Evolutionary conservation across 23 red algal genomes (phyloP).

Genomic region (Gracilaria domingensis): DNA sequence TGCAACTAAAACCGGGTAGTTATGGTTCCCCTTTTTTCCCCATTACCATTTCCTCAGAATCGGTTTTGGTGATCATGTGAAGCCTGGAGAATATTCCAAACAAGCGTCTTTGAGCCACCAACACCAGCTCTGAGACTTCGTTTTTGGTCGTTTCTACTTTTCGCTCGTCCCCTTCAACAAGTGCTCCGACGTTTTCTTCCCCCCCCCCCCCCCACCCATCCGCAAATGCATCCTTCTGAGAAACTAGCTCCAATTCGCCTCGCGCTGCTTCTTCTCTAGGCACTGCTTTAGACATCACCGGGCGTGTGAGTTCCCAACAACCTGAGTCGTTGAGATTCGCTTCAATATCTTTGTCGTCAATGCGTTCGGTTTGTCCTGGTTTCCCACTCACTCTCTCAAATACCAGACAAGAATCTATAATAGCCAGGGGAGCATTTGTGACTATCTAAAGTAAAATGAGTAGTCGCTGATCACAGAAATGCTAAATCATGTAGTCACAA

Average conservation of each 20-base stretch:
- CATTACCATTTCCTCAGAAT: slow-evolving; percentile 29
- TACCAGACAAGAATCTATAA: slow-evolving; percentile 60
- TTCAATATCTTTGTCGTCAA: slow-evolving; percentile 35
- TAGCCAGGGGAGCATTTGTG: no score
- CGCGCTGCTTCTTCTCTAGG: slow-evolving; percentile 65
- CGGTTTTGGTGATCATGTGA: neutral
- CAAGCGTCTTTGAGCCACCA: slow-evolving; percentile 39
- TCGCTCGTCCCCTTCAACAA: slow-evolving; percentile 56
- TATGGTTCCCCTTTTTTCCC: slow-evolving; percentile 16
- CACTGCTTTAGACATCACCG: slow-evolving; percentile 44
- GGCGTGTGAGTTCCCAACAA: slow-evolving; percentile 79
- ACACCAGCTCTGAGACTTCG: slow-evolving; percentile 52
- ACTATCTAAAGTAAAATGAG: no score
- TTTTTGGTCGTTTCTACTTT: slow-evolving; percentile 42
- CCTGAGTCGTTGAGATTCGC: slow-evolving; percentile 37
- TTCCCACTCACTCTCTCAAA: slow-evolving; percentile 34
- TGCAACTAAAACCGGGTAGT: slow-evolving; percentile 54
- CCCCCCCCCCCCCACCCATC: slow-evolving; percentile 86
- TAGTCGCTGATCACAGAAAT: no score
- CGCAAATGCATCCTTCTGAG: slow-evolving; percentile 61
- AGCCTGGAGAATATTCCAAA: slow-evolving; percentile 50
- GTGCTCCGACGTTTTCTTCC: slow-evolving; percentile 47
- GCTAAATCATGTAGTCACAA: no score
- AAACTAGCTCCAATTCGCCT: slow-evolving; percentile 59
- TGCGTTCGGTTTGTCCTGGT: neutral